Base-by-base conservation (phyloP, 2,329 filamentous ascomycete genomes). In the Penicillium rolfsii region DNA sequence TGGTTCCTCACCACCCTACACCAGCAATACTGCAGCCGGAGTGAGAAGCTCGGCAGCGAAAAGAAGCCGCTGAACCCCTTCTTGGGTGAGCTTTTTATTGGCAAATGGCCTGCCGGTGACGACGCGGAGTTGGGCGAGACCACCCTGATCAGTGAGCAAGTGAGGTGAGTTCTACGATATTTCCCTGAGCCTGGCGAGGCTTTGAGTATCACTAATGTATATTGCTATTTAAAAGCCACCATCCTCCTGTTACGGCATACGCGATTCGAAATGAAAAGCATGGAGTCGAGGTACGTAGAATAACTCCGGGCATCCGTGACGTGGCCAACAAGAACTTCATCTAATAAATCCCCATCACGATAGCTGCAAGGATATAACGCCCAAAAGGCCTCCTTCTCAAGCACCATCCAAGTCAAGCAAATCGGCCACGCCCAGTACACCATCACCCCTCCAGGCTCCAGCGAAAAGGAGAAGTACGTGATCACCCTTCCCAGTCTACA, bases 41-140 rank as follows among this genome's bases (percentile, higher is more conserved):
- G 91, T 74, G 93, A 97, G 75, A 88, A 88, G 75, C 78, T 88
- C 65, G 93, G 92, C 53, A 95, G 92, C 73, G 94, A 97, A 83
- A 98, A 98, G 87, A 99, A 98, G 83, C 94, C 94, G 2, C 81
- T 99, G 61, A 98, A 99, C 74, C 95, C 95, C 0, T 98, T 99
- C 80, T 80, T 99, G 38, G 94, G 94, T 59, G 94, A 99, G 81
- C 85, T 98, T 36, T 98, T 97, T 79, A 79, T 98, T 30, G 95
- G 94, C 26, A 90, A 88, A 71, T 99, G 95, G 95, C 54, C 59
- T n/a, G 55, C 56, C 19, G 86, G 89, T 60, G 91, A 96, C 73
- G 84, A 87, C 50, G 86, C 70, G 28, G 75, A 79, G 12, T 70
- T 87, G 56, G 94, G 94, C 59, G 89, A 88, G 52, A 98, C 95